Conservation (phyloP, 2,329 filamentous ascomycete species). For the Xylogone sp. region DNA sequence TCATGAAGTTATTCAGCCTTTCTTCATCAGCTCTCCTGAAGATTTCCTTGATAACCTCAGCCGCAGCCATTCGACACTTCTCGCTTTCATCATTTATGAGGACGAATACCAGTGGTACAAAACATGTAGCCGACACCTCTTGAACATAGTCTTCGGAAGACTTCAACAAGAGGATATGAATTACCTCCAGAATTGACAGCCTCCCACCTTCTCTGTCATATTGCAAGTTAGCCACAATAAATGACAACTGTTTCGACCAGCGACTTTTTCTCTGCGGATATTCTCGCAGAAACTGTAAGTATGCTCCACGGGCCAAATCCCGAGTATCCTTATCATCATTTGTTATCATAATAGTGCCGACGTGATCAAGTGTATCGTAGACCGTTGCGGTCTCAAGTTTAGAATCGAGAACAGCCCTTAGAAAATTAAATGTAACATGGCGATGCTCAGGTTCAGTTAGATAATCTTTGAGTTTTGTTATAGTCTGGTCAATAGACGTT, state of each 20-base stretch:
- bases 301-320: constrained; percentile 82
- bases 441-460: constrained; percentile 90
- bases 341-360: constrained; percentile 90
- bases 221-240: constrained; percentile 85
- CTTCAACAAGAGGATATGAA: constrained; percentile 83
- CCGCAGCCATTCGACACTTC: constrained; percentile 80
- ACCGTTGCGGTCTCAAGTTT: constrained; percentile 82
- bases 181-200: constrained; percentile 87
- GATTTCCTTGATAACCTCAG: constrained; percentile 72
- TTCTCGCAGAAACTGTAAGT: constrained; percentile 90
- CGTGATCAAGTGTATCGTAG: constrained; percentile 87
- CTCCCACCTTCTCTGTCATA: constrained; percentile 87
- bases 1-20: constrained; percentile 65
- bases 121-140: constrained; percentile 76
- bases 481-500: constrained; percentile 74
- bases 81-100: constrained; percentile 85
- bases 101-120: constrained; percentile 80
- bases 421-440: constrained; percentile 90
- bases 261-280: constrained; percentile 90
- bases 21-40: constrained; percentile 76
- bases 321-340: constrained; percentile 88
- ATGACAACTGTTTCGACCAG: constrained; percentile 84
- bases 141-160: constrained; percentile 78
- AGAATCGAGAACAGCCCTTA: constrained; percentile 80
- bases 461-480: constrained; percentile 79